Percentiles rank a stretch among this genome's conserved stretches.
These are phyloP conservation scores for Solanum ossicruentum DNA, from an alignment of 257 asterid genomes.

Conservation along the genomic window DNA sequence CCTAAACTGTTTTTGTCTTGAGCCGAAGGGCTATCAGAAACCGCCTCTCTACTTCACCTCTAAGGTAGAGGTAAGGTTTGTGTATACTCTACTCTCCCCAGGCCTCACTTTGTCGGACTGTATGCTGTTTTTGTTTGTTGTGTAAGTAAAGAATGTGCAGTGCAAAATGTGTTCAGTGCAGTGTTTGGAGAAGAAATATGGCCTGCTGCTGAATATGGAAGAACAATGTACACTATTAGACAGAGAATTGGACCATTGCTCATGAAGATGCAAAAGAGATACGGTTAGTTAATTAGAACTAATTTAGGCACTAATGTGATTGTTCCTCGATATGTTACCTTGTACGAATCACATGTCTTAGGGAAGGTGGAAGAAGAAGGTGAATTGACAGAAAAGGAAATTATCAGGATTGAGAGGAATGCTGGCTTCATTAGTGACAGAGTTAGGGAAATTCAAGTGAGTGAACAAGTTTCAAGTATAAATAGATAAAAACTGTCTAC, in stretches of 20 bases:
- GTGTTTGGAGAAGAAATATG: constrained; percentile 94
- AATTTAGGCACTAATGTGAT: not conserved
- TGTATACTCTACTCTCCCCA: too few species aligned
- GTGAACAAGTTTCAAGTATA: constrained; percentile 1
- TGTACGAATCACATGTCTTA: constrained; percentile 6
- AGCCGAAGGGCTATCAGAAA: too few species aligned
- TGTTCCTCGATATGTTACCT: not conserved
- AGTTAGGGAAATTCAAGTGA: constrained; percentile 86
- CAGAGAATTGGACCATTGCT: constrained; percentile 82
- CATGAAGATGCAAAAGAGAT: constrained; percentile 83
- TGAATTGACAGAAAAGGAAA: constrained; percentile 78
- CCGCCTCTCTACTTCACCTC: too few species aligned
- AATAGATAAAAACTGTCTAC: not conserved
- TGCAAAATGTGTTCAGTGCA: constrained; percentile 57
- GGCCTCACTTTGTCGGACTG: too few species aligned
- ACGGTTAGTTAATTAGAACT: constrained; percentile 29
- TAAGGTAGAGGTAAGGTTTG: too few species aligned
- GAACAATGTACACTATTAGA: constrained; percentile 93
- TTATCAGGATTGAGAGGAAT: constrained; percentile 74
- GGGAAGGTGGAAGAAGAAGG: constrained; percentile 63
- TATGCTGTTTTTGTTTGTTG: too few species aligned
- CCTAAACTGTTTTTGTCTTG: too few species aligned
- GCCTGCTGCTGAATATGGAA: constrained; percentile 98
- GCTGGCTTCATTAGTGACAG: constrained; percentile 59
- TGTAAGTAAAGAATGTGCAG: too few species aligned